phyloP scores from a whole-genome alignment of 805 yeast species.

The Yamadazyma paraphyllophila region DNA sequence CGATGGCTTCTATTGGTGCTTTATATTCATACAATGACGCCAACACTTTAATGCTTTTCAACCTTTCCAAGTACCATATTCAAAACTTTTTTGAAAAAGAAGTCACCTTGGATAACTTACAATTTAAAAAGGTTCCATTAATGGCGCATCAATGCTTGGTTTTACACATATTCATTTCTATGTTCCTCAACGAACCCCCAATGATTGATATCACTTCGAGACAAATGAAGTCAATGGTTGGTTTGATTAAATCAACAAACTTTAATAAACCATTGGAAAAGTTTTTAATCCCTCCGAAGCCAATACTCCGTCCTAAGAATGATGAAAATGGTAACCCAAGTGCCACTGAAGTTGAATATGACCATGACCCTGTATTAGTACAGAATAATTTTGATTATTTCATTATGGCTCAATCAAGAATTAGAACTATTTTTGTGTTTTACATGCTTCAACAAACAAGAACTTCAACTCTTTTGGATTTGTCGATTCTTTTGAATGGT shows the following conservation, averaged over 20 bases:
- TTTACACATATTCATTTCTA: constrained; percentile 53
- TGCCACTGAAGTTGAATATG: constrained; percentile 4
- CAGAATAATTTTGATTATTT: constrained; percentile 50
- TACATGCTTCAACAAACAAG: constrained; percentile 50
- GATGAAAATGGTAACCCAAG: background rate
- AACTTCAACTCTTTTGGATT: constrained; percentile 41
- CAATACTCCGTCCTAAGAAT: constrained; percentile 6
- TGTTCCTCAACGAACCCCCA: constrained; percentile 52
- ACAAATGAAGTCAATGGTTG: constrained; percentile 53
- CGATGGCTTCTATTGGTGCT: constrained; percentile 90
- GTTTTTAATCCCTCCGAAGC: constrained; percentile 40
- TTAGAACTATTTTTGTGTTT: constrained; percentile 51
- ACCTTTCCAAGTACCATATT: constrained; percentile 62
- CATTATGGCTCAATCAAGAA: constrained; percentile 53
- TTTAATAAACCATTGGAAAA: constrained; percentile 51
- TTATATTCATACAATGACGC: constrained; percentile 76
- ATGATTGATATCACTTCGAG: constrained; percentile 52
- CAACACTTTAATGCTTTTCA: constrained; percentile 69
- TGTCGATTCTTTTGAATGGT: constrained; percentile 36
- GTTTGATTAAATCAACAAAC: constrained; percentile 51
- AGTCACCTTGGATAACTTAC: constrained; percentile 43
- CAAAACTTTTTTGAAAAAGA: constrained; percentile 62
- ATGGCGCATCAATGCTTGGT: constrained; percentile 57
- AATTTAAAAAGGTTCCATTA: constrained; percentile 53
- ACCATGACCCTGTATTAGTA: constrained; percentile 5